Evolutionary conservation across 2,329 filamentous ascomycete species (phyloP), one percentile per base, ranked within the genome.

Genomic region (Fusarium buharicum): DNA sequence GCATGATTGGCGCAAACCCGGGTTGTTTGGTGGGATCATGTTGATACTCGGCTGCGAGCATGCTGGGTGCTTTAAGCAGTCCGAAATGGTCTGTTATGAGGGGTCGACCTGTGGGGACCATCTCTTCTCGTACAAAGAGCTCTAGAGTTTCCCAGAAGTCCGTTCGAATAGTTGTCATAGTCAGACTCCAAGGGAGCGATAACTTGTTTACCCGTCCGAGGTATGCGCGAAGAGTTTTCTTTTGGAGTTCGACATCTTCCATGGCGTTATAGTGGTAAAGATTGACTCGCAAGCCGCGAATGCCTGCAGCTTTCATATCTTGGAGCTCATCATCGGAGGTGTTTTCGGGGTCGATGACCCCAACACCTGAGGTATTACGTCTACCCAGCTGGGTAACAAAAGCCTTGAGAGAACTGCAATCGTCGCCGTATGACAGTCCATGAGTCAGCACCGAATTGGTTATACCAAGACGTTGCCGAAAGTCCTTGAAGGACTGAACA

Each of bases 21-120:
- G 70, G 68, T 39, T 77, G 75, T 2, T 50, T 52, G 0, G 66
- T 68, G 3, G 72, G 53, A 36, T 75, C 67, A 3, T 59, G 38
- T 3, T 44, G 49, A 24, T 59, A 65, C 12, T 70, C 54, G 6
- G 36, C 44, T 1, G 69, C 47, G 4, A 76, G 61, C 69, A 77
- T 75, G 34, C 74, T 76, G 0, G 60, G 43, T 3, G 64, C 73
- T 45, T 77, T 77, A 0, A 78, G 48, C 13, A 77, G 61, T 0
- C 70, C 75, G 47, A 77, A 76, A 46, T 78, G 76, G 39, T 78
- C 76, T 1, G 75, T 77, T 0, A 78, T 68, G 2, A 77, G 11
- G 1, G 62, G 40, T 0, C 55, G 24, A 2, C 51, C 59, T 1
- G 40, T 45, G 17, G 53, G 49, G 3, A 28, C 45, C 13, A 63